Evolutionary conservation across 164 flowering plant genomes (phyloP).

Genomic region (Macadamia integrifolia): DNA sequence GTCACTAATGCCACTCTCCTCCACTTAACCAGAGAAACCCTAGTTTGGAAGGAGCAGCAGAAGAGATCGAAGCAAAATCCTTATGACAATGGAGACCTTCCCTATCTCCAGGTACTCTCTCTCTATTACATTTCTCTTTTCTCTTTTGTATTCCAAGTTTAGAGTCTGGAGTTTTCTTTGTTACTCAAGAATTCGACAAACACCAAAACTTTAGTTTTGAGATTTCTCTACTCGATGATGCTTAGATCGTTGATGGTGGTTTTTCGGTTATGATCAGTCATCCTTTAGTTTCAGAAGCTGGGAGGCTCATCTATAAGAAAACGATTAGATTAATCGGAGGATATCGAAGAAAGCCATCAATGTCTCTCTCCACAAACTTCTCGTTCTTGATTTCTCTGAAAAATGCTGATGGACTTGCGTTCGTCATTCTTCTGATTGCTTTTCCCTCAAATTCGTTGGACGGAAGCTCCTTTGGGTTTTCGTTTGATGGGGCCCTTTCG

Average conservation of each 20-base stretch:
- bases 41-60: not conserved
- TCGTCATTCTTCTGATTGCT: no score
- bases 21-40: no score
- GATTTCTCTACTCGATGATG: slow-evolving; percentile 59
- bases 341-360: slow-evolving; percentile 30
- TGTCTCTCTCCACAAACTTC: slow-evolving; percentile 64
- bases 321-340: slow-evolving; percentile 50
- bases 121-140: slow-evolving; percentile 18
- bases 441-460: no score
- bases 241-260: slow-evolving; percentile 40
- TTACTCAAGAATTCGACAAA: slow-evolving; percentile 39
- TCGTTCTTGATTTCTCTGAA: slow-evolving; percentile 58
- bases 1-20: no score
- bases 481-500: no score
- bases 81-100: slow-evolving; percentile 23
- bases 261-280: slow-evolving; percentile 40
- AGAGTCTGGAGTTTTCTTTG: slow-evolving; percentile 39
- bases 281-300: slow-evolving; percentile 33
- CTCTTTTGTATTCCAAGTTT: slow-evolving; percentile 25
- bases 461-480: no score
- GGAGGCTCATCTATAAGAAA: slow-evolving; percentile 41
- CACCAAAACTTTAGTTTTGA: slow-evolving; percentile 34
- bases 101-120: slow-evolving; percentile 23
- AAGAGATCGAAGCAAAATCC: slow-evolving; percentile 7
- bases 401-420: slow-evolving; percentile 53